phyloP scores from a whole-genome alignment of 2,329 filamentous ascomycete genomes.

The Aureobasidium sp. region DNA sequence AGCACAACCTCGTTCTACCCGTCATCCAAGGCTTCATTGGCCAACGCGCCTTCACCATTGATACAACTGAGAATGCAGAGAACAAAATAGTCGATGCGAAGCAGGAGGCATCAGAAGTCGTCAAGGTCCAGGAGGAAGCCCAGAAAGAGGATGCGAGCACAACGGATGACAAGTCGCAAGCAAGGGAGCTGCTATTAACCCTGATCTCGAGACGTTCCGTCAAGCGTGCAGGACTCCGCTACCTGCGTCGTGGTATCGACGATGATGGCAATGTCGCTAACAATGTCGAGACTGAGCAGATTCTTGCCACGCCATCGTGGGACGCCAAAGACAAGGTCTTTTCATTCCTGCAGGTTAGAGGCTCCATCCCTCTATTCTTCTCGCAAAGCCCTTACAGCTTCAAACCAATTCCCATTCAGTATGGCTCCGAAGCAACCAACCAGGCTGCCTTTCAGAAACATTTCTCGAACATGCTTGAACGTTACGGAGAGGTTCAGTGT shows the following conservation, averaged over 20 bases:
- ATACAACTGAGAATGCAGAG: slow-evolving; percentile 19
- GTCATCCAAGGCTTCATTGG: slow-evolving; percentile 93
- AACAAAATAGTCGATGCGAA: slow-evolving; percentile 21
- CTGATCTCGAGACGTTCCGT: slow-evolving; percentile 83
- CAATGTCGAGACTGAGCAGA: slow-evolving; percentile 88
- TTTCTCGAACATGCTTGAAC: slow-evolving; percentile 58
- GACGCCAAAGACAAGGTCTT: slow-evolving; percentile 54
- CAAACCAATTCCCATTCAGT: slow-evolving; percentile 74
- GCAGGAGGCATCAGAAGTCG: slow-evolving; percentile 16
- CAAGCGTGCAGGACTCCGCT: slow-evolving; percentile 79
- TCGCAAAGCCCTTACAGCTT: slow-evolving; percentile 90
- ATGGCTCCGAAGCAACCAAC: slow-evolving; percentile 74
- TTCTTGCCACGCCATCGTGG: slow-evolving; percentile 67
- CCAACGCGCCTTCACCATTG: slow-evolving; percentile 62
- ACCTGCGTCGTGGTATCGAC: slow-evolving; percentile 82
- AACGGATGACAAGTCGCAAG: slow-evolving; percentile 16
- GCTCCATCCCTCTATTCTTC: slow-evolving; percentile 91
- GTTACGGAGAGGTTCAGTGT: slow-evolving; percentile 70
- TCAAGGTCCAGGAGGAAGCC: slow-evolving; percentile 15
- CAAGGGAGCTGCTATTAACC: slow-evolving; percentile 62
- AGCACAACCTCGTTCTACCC: slow-evolving; percentile 65
- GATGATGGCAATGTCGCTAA: slow-evolving; percentile 86
- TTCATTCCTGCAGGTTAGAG: slow-evolving; percentile 80
- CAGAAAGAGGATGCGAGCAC: slow-evolving; percentile 13
- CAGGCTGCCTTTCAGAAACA: slow-evolving; percentile 70